Evolutionary conservation across 345 rosid genomes (phyloP).

Genomic region (Eucalyptus polybractea): DNA sequence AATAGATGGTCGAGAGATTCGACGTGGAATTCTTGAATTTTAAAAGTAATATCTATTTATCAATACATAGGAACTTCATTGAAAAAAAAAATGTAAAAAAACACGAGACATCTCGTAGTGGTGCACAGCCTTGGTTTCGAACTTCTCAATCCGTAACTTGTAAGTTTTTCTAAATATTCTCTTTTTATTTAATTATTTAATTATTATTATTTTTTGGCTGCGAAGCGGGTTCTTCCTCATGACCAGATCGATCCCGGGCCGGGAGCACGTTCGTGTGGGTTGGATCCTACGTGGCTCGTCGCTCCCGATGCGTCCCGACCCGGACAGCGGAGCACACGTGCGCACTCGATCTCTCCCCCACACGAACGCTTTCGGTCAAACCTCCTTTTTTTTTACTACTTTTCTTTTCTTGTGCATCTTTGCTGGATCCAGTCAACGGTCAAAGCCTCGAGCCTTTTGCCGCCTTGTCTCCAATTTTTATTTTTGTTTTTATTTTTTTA

Average conservation of each 20-base stretch:
- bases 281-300: slow-evolving; percentile 35
- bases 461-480: neutral
- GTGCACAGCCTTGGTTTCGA: neutral
- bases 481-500: accelerated
- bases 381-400: neutral
- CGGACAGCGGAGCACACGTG: slow-evolving; percentile 66
- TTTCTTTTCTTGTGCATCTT: neutral
- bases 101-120: neutral
- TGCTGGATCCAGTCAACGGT: slow-evolving; percentile 29
- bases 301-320: slow-evolving; percentile 2
- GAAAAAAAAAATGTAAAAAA: too few relatives aligned
- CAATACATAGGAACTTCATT: neutral
- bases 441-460: neutral
- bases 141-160: neutral
- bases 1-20: neutral
- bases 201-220: neutral
- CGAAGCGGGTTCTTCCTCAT: neutral
- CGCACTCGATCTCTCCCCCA: slow-evolving; percentile 1
- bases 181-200: neutral
- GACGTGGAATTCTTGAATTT: neutral
- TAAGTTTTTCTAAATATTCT: neutral
- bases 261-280: slow-evolving; percentile 18
- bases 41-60: neutral
- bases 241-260: too few relatives aligned
- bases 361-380: slow-evolving; percentile 41